Conservation (phyloP, 2,329 filamentous ascomycete species). For the Dendrostoma leiphaemia region DNA sequence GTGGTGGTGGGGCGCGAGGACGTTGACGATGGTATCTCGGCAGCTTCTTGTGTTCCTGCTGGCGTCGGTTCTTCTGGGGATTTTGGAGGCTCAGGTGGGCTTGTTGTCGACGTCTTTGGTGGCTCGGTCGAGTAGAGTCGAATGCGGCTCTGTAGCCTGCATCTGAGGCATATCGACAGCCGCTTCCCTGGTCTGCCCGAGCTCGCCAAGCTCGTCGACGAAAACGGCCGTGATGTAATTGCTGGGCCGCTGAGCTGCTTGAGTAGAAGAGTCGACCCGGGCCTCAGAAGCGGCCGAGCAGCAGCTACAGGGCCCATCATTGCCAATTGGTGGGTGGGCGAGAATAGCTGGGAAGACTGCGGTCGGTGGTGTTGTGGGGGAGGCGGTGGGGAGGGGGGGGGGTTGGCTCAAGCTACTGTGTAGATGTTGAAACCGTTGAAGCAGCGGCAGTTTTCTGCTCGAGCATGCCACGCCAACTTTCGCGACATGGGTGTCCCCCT, state of each 20-base stretch:
- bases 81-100: background rate
- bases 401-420: background rate
- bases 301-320: conserved; percentile 20
- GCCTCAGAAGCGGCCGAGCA: conserved; percentile 17
- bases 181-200: background rate
- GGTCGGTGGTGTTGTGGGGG: background rate
- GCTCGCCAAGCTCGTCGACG: conserved; percentile 8
- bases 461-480: conserved; percentile 3
- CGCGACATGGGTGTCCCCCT: conserved; percentile 3
- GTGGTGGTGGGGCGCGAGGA: too few species aligned
- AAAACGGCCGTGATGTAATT: conserved; percentile 2
- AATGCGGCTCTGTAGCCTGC: conserved; percentile 21
- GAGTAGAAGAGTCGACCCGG: conserved; percentile 12
- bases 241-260: conserved; percentile 21
- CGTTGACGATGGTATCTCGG: too few species aligned
- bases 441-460: background rate
- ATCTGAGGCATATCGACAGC: conserved; percentile 28
- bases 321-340: conserved; percentile 7
- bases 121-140: conserved; percentile 31
- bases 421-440: background rate
- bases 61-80: background rate
- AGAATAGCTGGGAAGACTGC: conserved; percentile 8
- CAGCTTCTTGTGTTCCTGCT: background rate
- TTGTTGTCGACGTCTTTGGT: conserved; percentile 18
- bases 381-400: background rate